A percentile compares a stretch with the other conserved stretches of the same genome.
Conservation (phyloP, 2,329 filamentous ascomycete genomes). For the Didymella keratinophila region DNA sequence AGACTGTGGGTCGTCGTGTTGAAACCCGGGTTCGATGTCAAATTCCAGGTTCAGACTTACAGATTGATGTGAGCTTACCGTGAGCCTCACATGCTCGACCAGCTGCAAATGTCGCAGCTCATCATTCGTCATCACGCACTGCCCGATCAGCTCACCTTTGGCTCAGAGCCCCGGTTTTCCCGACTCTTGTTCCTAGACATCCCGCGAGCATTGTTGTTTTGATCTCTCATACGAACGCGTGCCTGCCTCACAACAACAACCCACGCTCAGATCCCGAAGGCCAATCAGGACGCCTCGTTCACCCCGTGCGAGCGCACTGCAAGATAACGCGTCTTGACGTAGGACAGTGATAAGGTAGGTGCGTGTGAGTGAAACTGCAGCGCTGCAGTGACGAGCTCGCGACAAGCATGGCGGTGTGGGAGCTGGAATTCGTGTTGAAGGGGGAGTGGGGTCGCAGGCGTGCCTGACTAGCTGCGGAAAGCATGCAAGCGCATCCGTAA, state of each 20-base stretch:
- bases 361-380: conserved; percentile 22
- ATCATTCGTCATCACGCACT: conserved; percentile 30
- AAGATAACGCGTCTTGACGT: conserved; percentile 17
- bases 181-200: conserved; percentile 20
- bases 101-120: conserved; percentile 16
- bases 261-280: conserved; percentile 27
- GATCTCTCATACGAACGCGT: conserved; percentile 25
- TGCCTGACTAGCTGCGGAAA: conserved; percentile 18
- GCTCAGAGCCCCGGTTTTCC: conserved; percentile 24
- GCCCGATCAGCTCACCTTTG: conserved; percentile 27
- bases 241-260: conserved; percentile 30
- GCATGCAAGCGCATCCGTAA: conserved; percentile 18
- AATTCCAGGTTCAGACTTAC: conserved; percentile 1
- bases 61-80: conserved; percentile 9
- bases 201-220: conserved; percentile 18
- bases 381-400: conserved; percentile 16
- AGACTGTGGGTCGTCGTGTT: conserved; percentile 30
- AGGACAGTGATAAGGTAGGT: conserved; percentile 18
- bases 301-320: conserved; percentile 14
- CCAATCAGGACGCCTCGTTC: conserved; percentile 35
- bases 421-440: conserved; percentile 17
- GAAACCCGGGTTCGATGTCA: conserved; percentile 7
- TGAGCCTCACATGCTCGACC: conserved; percentile 19
- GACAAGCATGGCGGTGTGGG: conserved; percentile 23
- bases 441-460: conserved; percentile 15